These are phyloP conservation scores for Aspergillus brunneoviolaceus DNA, from an alignment of 2,329 filamentous ascomycete species.

Conservation along the genomic window DNA sequence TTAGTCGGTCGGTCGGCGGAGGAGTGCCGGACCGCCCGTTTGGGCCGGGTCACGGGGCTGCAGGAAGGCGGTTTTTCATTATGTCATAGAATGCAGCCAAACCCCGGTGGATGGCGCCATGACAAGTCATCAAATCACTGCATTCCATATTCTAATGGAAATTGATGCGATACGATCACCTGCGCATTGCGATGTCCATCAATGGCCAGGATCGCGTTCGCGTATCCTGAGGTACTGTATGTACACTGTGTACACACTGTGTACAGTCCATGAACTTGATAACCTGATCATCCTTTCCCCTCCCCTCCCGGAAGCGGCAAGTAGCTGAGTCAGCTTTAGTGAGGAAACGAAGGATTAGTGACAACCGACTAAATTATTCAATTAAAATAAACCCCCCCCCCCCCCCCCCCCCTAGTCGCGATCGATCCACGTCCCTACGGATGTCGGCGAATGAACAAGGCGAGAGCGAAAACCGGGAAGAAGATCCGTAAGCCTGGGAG, in stretches of 20 bases:
- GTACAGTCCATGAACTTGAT: too few species aligned
- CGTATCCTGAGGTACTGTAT: too few species aligned
- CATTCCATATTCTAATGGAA: slow-evolving; percentile 7
- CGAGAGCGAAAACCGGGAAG: not conserved
- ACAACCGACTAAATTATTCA: too few species aligned
- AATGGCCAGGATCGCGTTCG: too few species aligned
- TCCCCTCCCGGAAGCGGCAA: too few species aligned
- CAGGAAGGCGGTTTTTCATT: slow-evolving; percentile 21
- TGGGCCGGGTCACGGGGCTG: slow-evolving; percentile 16
- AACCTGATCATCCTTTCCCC: too few species aligned
- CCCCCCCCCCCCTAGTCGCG: not conserved
- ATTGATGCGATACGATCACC: not conserved
- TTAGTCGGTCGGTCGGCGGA: too few species aligned
- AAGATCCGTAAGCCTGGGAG: not conserved
- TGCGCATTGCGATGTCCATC: too few species aligned
- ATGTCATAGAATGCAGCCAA: slow-evolving; percentile 25
- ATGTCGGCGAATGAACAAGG: not conserved
- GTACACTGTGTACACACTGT: too few species aligned
- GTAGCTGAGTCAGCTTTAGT: too few species aligned
- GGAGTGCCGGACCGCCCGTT: slow-evolving; percentile 6
- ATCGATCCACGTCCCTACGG: not conserved
- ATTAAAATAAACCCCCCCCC: too few species aligned
- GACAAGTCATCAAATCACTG: slow-evolving; percentile 1
- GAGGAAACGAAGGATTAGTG: not conserved
- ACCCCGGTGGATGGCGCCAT: not conserved